Evolutionary conservation across 2,329 filamentous ascomycete species (phyloP).

Genomic region (Chlorencoelia australis): DNA sequence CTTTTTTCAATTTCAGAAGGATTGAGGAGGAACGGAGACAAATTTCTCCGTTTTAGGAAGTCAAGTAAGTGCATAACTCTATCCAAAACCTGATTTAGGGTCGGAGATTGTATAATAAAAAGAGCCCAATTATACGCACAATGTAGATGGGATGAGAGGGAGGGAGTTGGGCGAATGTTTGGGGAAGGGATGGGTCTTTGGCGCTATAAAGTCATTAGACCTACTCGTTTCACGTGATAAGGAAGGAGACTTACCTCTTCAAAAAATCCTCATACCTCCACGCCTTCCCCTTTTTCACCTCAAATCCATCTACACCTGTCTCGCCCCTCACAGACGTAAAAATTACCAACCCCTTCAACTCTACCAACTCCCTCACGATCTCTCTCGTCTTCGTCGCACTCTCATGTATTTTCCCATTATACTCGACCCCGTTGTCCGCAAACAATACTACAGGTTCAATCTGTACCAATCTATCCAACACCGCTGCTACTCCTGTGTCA

Average conservation of each 20-base stretch:
- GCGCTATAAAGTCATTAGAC: slow-evolving; percentile 24
- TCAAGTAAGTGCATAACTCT: too few relatives aligned
- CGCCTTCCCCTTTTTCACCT: slow-evolving; percentile 27
- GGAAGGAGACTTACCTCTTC: slow-evolving; percentile 13
- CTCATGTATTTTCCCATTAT: slow-evolving; percentile 86
- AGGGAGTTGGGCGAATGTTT: slow-evolving; percentile 65
- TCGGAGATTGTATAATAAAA: too few relatives aligned
- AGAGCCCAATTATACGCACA: too few relatives aligned
- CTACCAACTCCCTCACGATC: slow-evolving; percentile 54
- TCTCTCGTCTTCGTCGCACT: slow-evolving; percentile 69
- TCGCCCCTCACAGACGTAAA: slow-evolving; percentile 52
- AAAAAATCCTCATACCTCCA: slow-evolving; percentile 36
- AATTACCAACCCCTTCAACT: slow-evolving; percentile 60
- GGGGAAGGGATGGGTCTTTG: slow-evolving; percentile 27
- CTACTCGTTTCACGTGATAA: background rate
- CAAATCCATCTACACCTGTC: slow-evolving; percentile 12
- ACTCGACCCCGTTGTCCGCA: slow-evolving; percentile 76
- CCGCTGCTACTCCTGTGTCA: slow-evolving; percentile 83
- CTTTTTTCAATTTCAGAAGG: too few relatives aligned
- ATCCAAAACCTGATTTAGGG: too few relatives aligned
- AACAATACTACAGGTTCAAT: slow-evolving; percentile 71
- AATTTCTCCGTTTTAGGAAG: too few relatives aligned
- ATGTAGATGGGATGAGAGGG: slow-evolving; percentile 90
- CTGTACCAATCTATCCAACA: slow-evolving; percentile 77
- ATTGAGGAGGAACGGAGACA: too few relatives aligned